Evolutionary conservation across 495 filamentous ascomycete genomes (phyloP), one percentile per base, ranked within the genome.

Genomic region (Pseudotulostoma volvatum): DNA sequence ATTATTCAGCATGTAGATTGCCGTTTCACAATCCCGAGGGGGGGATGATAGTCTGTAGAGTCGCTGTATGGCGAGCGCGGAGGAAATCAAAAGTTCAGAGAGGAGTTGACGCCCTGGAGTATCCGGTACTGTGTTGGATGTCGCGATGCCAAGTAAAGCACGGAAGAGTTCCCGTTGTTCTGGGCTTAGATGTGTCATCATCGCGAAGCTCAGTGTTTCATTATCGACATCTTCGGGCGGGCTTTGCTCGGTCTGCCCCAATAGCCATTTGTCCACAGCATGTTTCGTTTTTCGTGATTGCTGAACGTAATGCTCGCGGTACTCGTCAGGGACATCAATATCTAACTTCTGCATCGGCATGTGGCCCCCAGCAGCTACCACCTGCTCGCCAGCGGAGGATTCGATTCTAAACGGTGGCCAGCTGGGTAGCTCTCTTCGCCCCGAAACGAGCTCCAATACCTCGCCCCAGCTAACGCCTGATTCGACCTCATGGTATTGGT

Each of bases 401-500:
- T 70, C 70, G 46, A 92, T 71, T 42, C 77, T 72, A 46, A 93
- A 92, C 0, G 85, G 80, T 15, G 87, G 87, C 86, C 87, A 93
- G 31, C 61, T 59, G 2, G 90, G 90, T 32, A 95, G 65, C 35
- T 90, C 81, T 18, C 81, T 68, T 39, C 87, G 74, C 5, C 87
- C 87, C 40, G 84, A 86, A 4, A 94, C 85, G 44, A 84, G 73
- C 58, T 99, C 90, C 17, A 99, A 65, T 4, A 96, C 83, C 46
- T 96, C 92, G 1, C 88, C 87, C 92, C 92, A 99, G 45, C 84
- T 87, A n/a, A 95, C 64, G 1, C 86, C 86, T 23, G 69, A 60
- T 31, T 68, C 69, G 1, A 65, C 64, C 34, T 77, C 60, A 14
- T 62, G 60, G 9, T 63, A 44, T 14, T 68, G 60, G 3, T 64